Evolutionary conservation across 495 filamentous ascomycete genomes (phyloP), one percentile per base, ranked within the genome.

Genomic region (Trichoderma gamsii): DNA sequence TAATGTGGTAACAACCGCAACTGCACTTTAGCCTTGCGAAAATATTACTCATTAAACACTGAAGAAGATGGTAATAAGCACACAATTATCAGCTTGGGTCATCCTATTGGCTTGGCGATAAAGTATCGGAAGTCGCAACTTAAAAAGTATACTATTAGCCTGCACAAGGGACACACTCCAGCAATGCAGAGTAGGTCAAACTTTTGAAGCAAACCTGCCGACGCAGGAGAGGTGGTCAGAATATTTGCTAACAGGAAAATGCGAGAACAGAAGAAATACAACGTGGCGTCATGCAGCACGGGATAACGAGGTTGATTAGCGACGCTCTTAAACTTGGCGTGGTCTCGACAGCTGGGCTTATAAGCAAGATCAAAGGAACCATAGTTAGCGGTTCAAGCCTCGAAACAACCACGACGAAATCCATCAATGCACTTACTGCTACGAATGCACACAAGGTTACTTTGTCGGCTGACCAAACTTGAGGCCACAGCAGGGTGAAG

Each of bases 41-140:
- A 71, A 67, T 78, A 79, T 70, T 76, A 77, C 68, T 67, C 23
- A 49, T 77, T 79, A 63, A 65, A 68, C 9, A 73, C 71, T 49
- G 72, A 72, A 1, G 66, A 68, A 27, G 72, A 71, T 56, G 71
- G 72, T 3, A 69, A 76, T 21, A 72, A 76, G 67, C 77, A 80
- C 70, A 70, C 66, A 29, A 76, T 80, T 69, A 77, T 71, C 12
- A 76, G 72, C 69, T 70, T 80, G 8, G 76, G 77, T 2, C 77
- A 80, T 44, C 72, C 74, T 6, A 71, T 79, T 51, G 72, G 72
- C 0, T 65, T 79, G 21, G 72, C 70, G 23, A 78, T 73, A 12
- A 67, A 74, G 46, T 80, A 79, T 43, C 66, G 74, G 18, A 65
- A 43, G 15, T 78, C 78, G 16, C 69, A 70, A 11, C 74, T 80